Evolutionary conservation across 352 stramenopile species (phyloP).

Genomic region (Globisporangium uncinulatum): DNA sequence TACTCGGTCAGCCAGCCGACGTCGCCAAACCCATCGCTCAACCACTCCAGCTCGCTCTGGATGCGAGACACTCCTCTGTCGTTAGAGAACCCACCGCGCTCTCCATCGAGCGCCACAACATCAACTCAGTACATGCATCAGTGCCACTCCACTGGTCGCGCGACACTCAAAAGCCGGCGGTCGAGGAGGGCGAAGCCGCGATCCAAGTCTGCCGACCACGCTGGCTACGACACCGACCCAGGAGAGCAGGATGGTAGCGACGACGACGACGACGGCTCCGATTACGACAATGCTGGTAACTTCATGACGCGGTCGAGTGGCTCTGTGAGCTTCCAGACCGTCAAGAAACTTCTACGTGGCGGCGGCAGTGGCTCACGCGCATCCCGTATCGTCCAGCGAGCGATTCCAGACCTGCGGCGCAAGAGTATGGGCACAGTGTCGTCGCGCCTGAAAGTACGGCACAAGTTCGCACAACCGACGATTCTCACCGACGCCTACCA

Average conservation of each 20-base stretch:
- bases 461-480: constrained; percentile 58
- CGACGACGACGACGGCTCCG: not conserved
- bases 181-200: constrained; percentile 5
- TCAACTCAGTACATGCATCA: not conserved
- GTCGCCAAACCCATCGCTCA: not conserved
- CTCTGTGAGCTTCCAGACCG: constrained; percentile 48
- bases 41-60: constrained; percentile 6
- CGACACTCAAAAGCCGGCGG: constrained; percentile 7
- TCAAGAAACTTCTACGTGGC: constrained; percentile 59
- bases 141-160: constrained; percentile 4
- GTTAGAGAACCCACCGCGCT: not conserved
- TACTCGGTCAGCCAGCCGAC: constrained; percentile 4
- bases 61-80: not conserved
- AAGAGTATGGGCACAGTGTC: constrained; percentile 61
- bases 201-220: constrained; percentile 10
- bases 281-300: not conserved
- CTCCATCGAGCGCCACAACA: not conserved
- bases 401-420: constrained; percentile 22
- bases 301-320: constrained; percentile 17
- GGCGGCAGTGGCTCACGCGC: constrained; percentile 23
- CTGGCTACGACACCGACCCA: constrained; percentile 11
- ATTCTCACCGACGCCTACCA: constrained; percentile 66
- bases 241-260: constrained; percentile 4
- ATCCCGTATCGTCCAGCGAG: constrained; percentile 32
- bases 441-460: constrained; percentile 52